Evolutionary conservation across 1,284 basidiomycete species (phyloP).

Genomic region (Heterobasidion occidentale): DNA sequence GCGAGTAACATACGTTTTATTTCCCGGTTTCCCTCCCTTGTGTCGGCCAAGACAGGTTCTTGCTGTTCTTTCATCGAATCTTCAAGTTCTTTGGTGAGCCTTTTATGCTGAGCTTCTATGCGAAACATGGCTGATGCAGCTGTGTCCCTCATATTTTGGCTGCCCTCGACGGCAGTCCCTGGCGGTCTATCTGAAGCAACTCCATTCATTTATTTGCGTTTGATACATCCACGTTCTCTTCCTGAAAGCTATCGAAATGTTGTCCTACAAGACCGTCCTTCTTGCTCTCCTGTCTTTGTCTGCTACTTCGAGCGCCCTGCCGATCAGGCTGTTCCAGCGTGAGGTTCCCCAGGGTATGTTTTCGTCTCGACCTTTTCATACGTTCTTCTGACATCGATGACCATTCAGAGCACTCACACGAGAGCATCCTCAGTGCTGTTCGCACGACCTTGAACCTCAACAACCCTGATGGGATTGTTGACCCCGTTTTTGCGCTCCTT

Average conservation of each 20-base stretch:
- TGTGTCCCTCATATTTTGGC: no score
- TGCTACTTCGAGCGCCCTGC: conserved; percentile 30
- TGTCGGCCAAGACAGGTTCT: conserved; percentile 51
- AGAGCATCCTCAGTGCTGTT: conserved; percentile 45
- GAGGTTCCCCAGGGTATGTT: conserved; percentile 59
- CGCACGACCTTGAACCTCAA: conserved; percentile 38
- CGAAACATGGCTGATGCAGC: not conserved
- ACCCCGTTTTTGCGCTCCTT: conserved; percentile 63
- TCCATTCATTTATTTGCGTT: conserved; percentile 9
- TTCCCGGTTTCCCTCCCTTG: not conserved
- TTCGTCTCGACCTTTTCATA: not conserved
- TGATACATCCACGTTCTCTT: conserved; percentile 8
- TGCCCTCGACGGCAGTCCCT: not conserved
- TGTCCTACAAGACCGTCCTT: conserved; percentile 31
- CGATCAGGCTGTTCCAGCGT: conserved; percentile 30
- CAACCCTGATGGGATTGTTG: conserved; percentile 53
- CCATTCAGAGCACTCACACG: conserved; percentile 56
- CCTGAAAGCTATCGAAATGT: conserved; percentile 26
- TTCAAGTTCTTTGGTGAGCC: conserved; percentile 18
- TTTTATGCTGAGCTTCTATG: not conserved
- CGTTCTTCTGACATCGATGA: not conserved
- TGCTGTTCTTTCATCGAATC: conserved; percentile 21
- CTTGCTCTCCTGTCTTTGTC: conserved; percentile 31
- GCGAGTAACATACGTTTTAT: not conserved
- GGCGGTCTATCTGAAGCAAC: conserved; percentile 11